These are phyloP conservation scores for Oryza punctata DNA, from an alignment of 176 grass and related monocot species.

Conservation along the genomic window DNA sequence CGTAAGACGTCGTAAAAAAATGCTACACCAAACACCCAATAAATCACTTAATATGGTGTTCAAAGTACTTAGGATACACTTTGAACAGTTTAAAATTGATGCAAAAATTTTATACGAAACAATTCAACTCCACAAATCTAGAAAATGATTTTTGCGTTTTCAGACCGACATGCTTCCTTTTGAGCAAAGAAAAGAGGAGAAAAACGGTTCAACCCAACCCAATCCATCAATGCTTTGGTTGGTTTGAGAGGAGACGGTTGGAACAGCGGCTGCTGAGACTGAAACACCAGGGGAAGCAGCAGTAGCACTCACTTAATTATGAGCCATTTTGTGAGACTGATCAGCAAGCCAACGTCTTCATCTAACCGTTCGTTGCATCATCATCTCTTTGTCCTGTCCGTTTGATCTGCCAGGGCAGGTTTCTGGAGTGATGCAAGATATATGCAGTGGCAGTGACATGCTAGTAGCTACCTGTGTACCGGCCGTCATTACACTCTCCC, in stretches of 20 bases:
- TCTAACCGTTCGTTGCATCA: not conserved
- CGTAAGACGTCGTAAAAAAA: no score
- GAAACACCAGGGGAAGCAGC: not conserved
- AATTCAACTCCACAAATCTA: not conserved
- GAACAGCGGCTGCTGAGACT: not conserved
- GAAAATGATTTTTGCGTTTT: not conserved
- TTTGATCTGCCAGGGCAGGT: not conserved
- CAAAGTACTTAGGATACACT: no score
- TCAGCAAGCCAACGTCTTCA: not conserved
- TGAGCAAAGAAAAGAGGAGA: not conserved
- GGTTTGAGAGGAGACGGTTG: not conserved
- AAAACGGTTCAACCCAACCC: not conserved
- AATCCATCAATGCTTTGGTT: not conserved
- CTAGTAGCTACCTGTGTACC: not conserved
- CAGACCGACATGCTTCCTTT: not conserved
- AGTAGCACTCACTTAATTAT: not conserved
- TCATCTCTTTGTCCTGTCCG: not conserved
- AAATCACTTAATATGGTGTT: no score
- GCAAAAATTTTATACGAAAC: not conserved
- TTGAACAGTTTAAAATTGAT: no score
- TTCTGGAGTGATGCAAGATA: not conserved
- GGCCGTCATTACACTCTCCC: not conserved
- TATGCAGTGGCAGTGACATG: not conserved
- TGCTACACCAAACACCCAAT: no score
- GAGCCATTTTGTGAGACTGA: not conserved